These are phyloP conservation scores for Azolla pinnata DNA, from an alignment of 75 land plant species.

Conservation along the genomic window DNA sequence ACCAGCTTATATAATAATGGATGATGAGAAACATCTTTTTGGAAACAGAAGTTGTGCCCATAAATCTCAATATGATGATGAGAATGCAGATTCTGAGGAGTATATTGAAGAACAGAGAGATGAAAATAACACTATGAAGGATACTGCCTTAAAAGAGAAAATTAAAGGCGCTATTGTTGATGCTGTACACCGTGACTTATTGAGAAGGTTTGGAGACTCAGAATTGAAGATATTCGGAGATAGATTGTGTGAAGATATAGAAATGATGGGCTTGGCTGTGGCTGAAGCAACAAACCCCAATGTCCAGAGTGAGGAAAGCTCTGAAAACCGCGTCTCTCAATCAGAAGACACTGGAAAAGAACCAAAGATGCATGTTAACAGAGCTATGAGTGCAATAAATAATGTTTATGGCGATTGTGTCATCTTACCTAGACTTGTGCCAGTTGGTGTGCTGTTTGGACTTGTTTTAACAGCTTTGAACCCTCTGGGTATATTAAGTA, in stretches of 20 bases:
- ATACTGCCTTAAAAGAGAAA: constrained; percentile 6
- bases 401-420: constrained; percentile 36
- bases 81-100: background rate
- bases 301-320: too few relatives aligned
- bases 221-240: constrained; percentile 25
- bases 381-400: constrained; percentile 30
- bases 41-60: background rate
- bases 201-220: constrained; percentile 40
- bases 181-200: constrained; percentile 61
- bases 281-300: constrained; percentile 36
- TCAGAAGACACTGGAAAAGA: background rate
- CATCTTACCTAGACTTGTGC: constrained; percentile 48
- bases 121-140: background rate
- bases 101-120: constrained; percentile 8
- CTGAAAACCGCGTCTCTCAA: too few relatives aligned
- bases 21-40: constrained; percentile 18
- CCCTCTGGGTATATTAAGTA: constrained; percentile 4
- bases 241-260: constrained; percentile 46
- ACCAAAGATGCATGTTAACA: constrained; percentile 22
- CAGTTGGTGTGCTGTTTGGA: constrained; percentile 80
- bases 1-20: constrained; percentile 40
- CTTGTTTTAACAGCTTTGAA: constrained; percentile 60
- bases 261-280: constrained; percentile 50
- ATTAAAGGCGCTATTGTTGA: constrained; percentile 37
- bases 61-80: background rate